Base-by-base conservation (phyloP, 2,329 filamentous ascomycete genomes). In the Aspergillus brunneoviolaceus region DNA sequence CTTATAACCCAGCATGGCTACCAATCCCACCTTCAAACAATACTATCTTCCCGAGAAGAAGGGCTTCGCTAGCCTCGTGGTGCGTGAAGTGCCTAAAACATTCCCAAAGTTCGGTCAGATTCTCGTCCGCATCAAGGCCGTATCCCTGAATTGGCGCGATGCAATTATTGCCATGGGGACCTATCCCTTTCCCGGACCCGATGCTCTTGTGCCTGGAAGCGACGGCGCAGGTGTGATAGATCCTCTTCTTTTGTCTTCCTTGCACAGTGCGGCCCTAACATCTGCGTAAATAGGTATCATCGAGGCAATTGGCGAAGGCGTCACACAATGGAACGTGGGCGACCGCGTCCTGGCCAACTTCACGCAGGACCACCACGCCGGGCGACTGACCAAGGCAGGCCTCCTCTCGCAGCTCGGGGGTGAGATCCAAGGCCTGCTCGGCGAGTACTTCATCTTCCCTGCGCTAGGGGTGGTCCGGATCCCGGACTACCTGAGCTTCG, bases 381-480 rank as follows among this genome's bases (percentile, higher is more conserved):
- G 58, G 3, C n/a, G 47, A n/a, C 51, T 55, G 4, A 50, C 14
- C 27, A 16, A 21, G 3, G 16, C 25, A 27, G 47, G n/a, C 1
- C 35, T 55, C 5, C 42, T 58, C 2, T 27, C 57, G 2, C 57
- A 58, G 7, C 58, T 55, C 1, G 58, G 58, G 1, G 58, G 58
- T 5, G 53, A 60, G 5, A 49, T 51, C 7, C 52, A 62, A 10
- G 60, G 60, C 1, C 16, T 62, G 9, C 49, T 62, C 2, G 53
- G 57, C 23, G 52, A 62, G 14, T 60, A 60, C 27, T 55, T 54
- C 35, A 39, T 62, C 2, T 62, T 62, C 21, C 25, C 50, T 5
- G 33, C 51, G 39, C 35, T 25, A 1, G 60, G 53, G 7, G 45
- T 62, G 12, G 57, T 55, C 5, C 42, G 21, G 9, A 57, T 62